Conservation (phyloP, 2,329 filamentous ascomycete species). For the Phoma herbarum region DNA sequence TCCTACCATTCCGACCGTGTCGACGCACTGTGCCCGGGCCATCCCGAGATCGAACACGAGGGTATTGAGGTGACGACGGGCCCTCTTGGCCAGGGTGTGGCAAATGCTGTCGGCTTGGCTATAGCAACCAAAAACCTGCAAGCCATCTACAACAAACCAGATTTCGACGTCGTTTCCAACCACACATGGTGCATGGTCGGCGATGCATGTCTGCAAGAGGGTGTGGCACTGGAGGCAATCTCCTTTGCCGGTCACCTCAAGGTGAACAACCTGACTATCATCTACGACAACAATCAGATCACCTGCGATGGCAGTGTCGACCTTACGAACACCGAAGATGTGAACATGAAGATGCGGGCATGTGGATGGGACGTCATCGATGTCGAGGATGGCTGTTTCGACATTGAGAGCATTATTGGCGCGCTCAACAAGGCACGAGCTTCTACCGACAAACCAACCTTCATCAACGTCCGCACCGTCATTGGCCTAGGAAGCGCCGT, state of each 20-base stretch:
- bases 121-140: slow-evolving; percentile 66
- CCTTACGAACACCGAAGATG: slow-evolving; percentile 63
- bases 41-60: slow-evolving; percentile 66
- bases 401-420: slow-evolving; percentile 58
- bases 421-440: slow-evolving; percentile 58
- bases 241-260: slow-evolving; percentile 64
- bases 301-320: slow-evolving; percentile 67
- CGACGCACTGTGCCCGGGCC: slow-evolving; percentile 63
- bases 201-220: slow-evolving; percentile 67
- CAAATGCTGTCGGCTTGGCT: slow-evolving; percentile 67
- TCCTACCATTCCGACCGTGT: slow-evolving; percentile 60
- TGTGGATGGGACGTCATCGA: slow-evolving; percentile 66
- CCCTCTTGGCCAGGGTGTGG: slow-evolving; percentile 67
- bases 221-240: slow-evolving; percentile 66
- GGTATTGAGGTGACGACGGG: slow-evolving; percentile 69
- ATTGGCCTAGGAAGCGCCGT: slow-evolving; percentile 62
- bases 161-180: slow-evolving; percentile 60
- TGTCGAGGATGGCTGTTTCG: slow-evolving; percentile 61
- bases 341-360: slow-evolving; percentile 66
- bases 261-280: slow-evolving; percentile 65
- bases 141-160: slow-evolving; percentile 62
- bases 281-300: slow-evolving; percentile 70
- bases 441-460: slow-evolving; percentile 61
- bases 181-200: slow-evolving; percentile 66
- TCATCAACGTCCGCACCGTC: slow-evolving; percentile 67